Evolutionary conservation across 352 stramenopile genomes (phyloP), one percentile per base, ranked within the genome.

Genomic region (Phytopythium delawarense): DNA sequence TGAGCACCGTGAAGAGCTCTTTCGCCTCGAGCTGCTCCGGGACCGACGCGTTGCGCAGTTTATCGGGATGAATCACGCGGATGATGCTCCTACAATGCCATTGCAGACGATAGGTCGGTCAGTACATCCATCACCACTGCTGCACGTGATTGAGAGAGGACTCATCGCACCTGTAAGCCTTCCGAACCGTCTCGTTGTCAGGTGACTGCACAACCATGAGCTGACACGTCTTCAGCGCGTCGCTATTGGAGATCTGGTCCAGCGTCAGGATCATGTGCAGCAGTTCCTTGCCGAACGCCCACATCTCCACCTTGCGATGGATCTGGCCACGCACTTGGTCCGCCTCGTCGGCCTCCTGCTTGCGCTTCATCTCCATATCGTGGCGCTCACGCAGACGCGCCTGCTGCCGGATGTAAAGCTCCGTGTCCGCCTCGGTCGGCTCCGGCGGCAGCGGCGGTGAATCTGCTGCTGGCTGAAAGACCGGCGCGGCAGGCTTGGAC

Each of bases 1-100:
- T 96, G 34, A 94, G 67, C 42, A 94, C 81, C 20, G 86, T 96
- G 67, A 96, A 96, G 28, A 96, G 75, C 61, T 94, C 87, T 30
- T 92, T 91, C 6, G 87, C 85, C 64, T 92, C 87, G 9, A 94
- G 60, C 52, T 96, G 85, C 35, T 96, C 84, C n/a, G 81, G 45
- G 44, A 96, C 74, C 7, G 78, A 86, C 16, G 79, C 87, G 16
- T 75, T 75, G 12, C 87, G 84, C n/a, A 96, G 67, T 63, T 96
- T 96, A 52, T 96, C 87, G 7, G 87, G 87, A 45, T 96, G 87
- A 18, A 96, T 91, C 12, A 96, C 75, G 7, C 87, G 81, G 64
- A 96, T 94, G 23, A 96, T 92, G 61, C 84, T 94, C 40, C 83
- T 94, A 44, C n/a, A 55, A 23, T 34, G 12, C 1, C 51, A 35